Evolutionary conservation across 140 eudicot genomes (phyloP).

Genomic region (Senecio squalidus): DNA sequence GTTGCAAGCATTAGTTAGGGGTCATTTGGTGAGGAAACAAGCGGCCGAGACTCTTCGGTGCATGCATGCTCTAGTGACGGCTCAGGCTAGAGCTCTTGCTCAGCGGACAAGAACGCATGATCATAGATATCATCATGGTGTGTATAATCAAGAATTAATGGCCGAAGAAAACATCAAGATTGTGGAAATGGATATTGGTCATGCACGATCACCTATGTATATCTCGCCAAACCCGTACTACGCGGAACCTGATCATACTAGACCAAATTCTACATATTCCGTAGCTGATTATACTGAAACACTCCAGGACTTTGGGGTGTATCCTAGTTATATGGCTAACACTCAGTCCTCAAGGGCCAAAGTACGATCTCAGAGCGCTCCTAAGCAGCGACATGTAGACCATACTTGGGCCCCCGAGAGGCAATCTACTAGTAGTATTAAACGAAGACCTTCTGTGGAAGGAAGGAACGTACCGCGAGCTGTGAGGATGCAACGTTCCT

Average conservation of each 20-base stretch:
- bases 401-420: constrained; percentile 42
- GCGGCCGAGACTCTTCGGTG: constrained; percentile 79
- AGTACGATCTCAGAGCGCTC: constrained; percentile 83
- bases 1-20: constrained; percentile 86
- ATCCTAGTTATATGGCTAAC: constrained; percentile 90
- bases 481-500: constrained; percentile 73
- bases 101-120: constrained; percentile 45
- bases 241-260: constrained; percentile 39
- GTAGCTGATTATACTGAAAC: constrained; percentile 51
- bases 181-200: constrained; percentile 86
- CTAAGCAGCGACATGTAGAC: constrained; percentile 70
- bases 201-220: constrained; percentile 35
- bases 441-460: constrained; percentile 65
- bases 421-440: constrained; percentile 39
- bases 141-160: constrained; percentile 35
- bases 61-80: constrained; percentile 77
- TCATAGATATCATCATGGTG: constrained; percentile 38
- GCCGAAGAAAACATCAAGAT: constrained; percentile 74
- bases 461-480: constrained; percentile 81
- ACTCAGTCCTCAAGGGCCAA: constrained; percentile 86
- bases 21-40: constrained; percentile 78
- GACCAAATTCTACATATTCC: constrained; percentile 37
- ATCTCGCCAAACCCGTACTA: constrained; percentile 41
- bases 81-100: constrained; percentile 78
- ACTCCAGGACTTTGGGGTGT: constrained; percentile 37